These are phyloP conservation scores for Penicillium griseofulvum DNA, from an alignment of 2,329 filamentous ascomycete species.

Conservation along the genomic window DNA sequence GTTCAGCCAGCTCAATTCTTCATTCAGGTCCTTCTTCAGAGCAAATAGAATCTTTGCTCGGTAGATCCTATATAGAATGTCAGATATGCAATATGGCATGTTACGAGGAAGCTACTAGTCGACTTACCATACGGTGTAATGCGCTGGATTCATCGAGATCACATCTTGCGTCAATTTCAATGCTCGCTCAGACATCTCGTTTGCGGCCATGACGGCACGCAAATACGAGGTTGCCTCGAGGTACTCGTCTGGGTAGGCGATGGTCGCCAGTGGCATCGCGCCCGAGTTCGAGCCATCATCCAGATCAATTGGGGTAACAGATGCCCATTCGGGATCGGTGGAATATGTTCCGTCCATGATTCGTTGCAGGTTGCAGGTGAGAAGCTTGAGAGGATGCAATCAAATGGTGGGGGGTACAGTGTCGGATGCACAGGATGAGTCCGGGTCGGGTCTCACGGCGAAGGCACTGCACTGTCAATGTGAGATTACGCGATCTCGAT, in stretches of 20 bases:
- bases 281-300: slow-evolving; percentile 65
- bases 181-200: slow-evolving; percentile 77
- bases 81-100: slow-evolving; percentile 5
- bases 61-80: slow-evolving; percentile 62
- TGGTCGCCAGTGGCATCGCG: slow-evolving; percentile 73
- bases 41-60: slow-evolving; percentile 74
- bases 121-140: slow-evolving; percentile 89
- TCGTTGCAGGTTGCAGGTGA: background rate
- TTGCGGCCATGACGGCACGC: slow-evolving; percentile 83
- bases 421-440: background rate
- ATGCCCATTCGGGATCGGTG: slow-evolving; percentile 74
- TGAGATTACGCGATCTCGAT: background rate
- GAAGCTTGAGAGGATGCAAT: slow-evolving; percentile 1
- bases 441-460: background rate
- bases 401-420: slow-evolving; percentile 5
- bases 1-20: slow-evolving; percentile 86
- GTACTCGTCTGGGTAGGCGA: slow-evolving; percentile 88
- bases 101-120: background rate
- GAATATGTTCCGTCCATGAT: slow-evolving; percentile 50
- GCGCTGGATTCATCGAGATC: slow-evolving; percentile 89
- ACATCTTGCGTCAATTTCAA: slow-evolving; percentile 83
- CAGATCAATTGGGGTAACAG: slow-evolving; percentile 77
- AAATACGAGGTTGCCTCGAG: slow-evolving; percentile 90
- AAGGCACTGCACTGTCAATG: background rate
- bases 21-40: slow-evolving; percentile 61